phyloP scores from a whole-genome alignment of 139 green algal genomes.

The Diplosphaera chodatii region DNA sequence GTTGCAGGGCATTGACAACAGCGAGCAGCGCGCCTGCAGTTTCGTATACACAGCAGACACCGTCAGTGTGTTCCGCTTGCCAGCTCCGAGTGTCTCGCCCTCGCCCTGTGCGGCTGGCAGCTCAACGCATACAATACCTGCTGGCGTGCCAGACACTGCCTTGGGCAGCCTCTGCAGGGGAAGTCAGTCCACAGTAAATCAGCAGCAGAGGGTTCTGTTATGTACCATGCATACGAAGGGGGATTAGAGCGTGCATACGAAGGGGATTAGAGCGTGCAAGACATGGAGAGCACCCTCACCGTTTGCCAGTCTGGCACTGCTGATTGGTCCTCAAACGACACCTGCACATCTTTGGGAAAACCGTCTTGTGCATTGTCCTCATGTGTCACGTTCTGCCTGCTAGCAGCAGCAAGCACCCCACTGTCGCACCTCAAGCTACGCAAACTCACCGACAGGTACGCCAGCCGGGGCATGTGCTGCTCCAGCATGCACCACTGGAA shows the following conservation, averaged over 20 bases:
- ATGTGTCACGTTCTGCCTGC: no score
- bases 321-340: background rate
- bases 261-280: no score
- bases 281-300: no score
- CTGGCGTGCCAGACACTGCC: slow-evolving; percentile 16
- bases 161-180: background rate
- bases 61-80: slow-evolving; percentile 1
- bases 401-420: no score
- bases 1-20: no score
- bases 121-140: slow-evolving; percentile 32
- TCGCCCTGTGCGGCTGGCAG: slow-evolving; percentile 22
- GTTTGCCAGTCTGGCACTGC: background rate
- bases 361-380: no score
- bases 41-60: slow-evolving; percentile 31
- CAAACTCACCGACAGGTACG: slow-evolving; percentile 40
- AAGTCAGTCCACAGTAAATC: no score
- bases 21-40: slow-evolving; percentile 7
- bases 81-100: slow-evolving; percentile 13
- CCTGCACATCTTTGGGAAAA: no score
- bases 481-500: slow-evolving; percentile 33
- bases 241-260: no score
- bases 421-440: no score
- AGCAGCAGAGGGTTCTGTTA: no score
- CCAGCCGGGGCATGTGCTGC: background rate
- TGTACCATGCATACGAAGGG: no score